Conservation (phyloP, 202 grass and related monocot genomes). For the Dendrocalamus latiflorus region DNA sequence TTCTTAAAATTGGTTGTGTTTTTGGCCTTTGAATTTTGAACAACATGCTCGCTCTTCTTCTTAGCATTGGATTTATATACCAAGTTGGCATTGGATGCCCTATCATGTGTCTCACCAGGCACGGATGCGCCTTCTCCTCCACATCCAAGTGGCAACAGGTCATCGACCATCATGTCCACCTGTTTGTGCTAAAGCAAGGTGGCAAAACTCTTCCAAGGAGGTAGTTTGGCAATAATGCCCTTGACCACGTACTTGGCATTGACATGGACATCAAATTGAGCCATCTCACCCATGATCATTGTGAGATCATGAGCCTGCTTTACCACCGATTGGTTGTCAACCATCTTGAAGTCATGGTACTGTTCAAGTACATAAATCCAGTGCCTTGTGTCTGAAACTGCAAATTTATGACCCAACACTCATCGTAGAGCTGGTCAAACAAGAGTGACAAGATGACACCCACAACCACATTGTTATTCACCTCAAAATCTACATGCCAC, state of each 20-base stretch:
- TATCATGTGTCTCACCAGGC: neutral
- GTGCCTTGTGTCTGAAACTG: no score
- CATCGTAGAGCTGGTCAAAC: neutral
- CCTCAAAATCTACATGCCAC: neutral
- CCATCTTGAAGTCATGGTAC: neutral
- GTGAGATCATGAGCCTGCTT: neutral
- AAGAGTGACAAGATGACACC: neutral
- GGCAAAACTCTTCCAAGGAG: neutral
- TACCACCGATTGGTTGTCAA: neutral
- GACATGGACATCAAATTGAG: neutral
- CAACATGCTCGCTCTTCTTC: neutral
- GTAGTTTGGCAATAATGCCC: neutral
- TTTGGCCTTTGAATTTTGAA: neutral
- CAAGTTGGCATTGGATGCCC: neutral
- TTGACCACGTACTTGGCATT: neutral
- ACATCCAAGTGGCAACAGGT: neutral
- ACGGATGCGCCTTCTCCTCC: neutral
- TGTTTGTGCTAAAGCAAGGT: neutral
- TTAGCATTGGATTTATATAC: neutral
- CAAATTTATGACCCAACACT: neutral
- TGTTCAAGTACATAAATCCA: neutral
- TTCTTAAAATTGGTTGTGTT: neutral
- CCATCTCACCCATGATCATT: neutral
- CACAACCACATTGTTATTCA: neutral
- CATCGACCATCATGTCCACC: neutral